phyloP scores from a whole-genome alignment of 441 rosid species.

The Francoa sonchifolia region DNA sequence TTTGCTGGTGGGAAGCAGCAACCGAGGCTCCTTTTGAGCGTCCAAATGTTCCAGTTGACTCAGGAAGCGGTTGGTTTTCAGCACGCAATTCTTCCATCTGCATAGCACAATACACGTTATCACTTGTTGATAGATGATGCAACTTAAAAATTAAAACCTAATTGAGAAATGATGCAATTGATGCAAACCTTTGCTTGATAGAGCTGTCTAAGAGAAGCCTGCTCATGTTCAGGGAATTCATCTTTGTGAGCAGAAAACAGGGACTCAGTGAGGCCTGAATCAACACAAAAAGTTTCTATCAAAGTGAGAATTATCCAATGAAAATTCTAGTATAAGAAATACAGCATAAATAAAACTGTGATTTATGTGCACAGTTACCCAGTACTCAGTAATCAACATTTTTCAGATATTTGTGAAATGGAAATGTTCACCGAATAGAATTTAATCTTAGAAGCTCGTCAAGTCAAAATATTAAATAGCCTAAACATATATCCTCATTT shows the following conservation, averaged over 20 bases:
- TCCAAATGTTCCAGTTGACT: constrained; percentile 82
- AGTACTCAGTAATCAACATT: too few species aligned
- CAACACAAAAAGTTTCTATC: constrained; percentile 11
- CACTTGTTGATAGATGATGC: constrained; percentile 11
- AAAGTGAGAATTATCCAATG: not conserved
- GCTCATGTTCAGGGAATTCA: constrained; percentile 92
- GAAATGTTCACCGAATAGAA: too few species aligned
- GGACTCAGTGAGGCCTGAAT: constrained; percentile 87
- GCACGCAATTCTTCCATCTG: constrained; percentile 92
- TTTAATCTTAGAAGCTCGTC: too few species aligned
- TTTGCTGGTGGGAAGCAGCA: constrained; percentile 74
- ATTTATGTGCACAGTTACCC: too few species aligned
- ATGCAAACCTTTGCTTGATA: constrained; percentile 70
- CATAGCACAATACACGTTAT: constrained; percentile 17
- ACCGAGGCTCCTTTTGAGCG: constrained; percentile 89
- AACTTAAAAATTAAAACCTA: too few species aligned
- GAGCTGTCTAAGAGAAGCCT: constrained; percentile 83
- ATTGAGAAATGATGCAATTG: constrained; percentile 10
- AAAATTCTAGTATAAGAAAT: constrained; percentile 3
- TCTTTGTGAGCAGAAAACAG: constrained; percentile 92
- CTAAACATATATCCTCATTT: too few species aligned
- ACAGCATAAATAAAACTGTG: too few species aligned
- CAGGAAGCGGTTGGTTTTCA: constrained; percentile 65
- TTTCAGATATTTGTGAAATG: too few species aligned
- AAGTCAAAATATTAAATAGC: too few species aligned